phyloP scores from a whole-genome alignment of 2,329 filamentous ascomycete species.

The Nannizzia gypsea region DNA sequence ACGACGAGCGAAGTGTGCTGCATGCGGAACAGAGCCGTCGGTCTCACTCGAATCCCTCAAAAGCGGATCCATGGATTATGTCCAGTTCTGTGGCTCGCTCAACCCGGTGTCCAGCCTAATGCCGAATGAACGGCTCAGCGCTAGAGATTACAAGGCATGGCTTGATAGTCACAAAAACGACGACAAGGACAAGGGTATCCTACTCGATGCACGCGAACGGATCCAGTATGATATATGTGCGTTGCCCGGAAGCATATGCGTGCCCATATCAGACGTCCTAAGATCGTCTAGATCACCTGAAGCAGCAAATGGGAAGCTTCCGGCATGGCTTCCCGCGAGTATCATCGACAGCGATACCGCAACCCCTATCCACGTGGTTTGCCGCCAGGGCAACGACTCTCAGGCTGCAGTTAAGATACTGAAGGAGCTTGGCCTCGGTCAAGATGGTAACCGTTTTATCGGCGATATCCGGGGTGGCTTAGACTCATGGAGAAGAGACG shows the following conservation, averaged over 20 bases:
- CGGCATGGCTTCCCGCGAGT: neutral
- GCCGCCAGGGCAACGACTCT: constrained; percentile 40
- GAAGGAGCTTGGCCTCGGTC: constrained; percentile 29
- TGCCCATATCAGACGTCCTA: constrained; percentile 35
- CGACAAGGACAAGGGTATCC: constrained; percentile 35
- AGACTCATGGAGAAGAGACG: constrained; percentile 31
- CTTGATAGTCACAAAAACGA: constrained; percentile 8
- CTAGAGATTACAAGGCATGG: constrained; percentile 43
- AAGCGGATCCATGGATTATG: constrained; percentile 64
- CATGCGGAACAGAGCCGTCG: constrained; percentile 54
- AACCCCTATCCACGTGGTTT: constrained; percentile 34
- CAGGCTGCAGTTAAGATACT: constrained; percentile 34
- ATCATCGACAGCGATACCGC: neutral
- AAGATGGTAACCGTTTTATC: constrained; percentile 24
- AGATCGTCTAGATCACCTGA: constrained; percentile 11
- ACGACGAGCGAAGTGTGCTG: constrained; percentile 58
- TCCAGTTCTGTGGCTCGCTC: constrained; percentile 66
- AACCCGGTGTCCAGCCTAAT: constrained; percentile 45
- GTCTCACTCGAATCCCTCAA: constrained; percentile 53
- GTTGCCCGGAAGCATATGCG: constrained; percentile 60
- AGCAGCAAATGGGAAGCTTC: neutral
- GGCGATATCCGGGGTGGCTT: constrained; percentile 34
- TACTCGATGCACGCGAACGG: constrained; percentile 75
- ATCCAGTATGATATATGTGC: constrained; percentile 74
- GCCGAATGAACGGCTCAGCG: constrained; percentile 56